Evolutionary conservation across 192 early-diverging fungal species (phyloP), one percentile per base, ranked within the genome.

Genomic region (Dissophora globulifera): DNA sequence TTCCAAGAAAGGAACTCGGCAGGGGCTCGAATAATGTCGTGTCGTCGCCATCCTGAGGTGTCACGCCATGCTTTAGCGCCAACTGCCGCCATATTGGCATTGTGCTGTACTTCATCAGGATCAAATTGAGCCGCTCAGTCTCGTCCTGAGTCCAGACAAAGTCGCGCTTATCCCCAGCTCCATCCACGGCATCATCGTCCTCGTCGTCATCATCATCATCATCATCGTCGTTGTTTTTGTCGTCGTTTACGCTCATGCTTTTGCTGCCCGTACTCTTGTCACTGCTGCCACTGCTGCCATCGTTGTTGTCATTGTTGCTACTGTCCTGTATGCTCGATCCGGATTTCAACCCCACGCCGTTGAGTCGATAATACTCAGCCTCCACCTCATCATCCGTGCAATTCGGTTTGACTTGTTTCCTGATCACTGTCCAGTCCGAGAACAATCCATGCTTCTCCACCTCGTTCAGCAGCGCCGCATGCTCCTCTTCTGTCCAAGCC

Each of bases 401-500:
- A 27, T 50, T 1, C 5, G 72, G 72, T 27, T 76, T 76, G 33
- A 76, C 72, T 13, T n/a, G 50, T 30, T 4, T 66, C 27, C 23
- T 64, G 50, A 38, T 67, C 67, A 10, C 46, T 61, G 19, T n/a
- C 30, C 72, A 76, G 1, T 45, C 72, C 20, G 63, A 66, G 30
- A 76, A 76, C 23, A 76, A 40, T 10, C 72, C 72, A 41, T 76
- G 38, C 30, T 61, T 49, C 58, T 67, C 63, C 3, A 76, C 72
- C 2, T 62, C 72, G 38, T 50, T 30, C 45, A 76, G 27, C 4
- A 76, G 53, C 4, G 46, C 56, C 25, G 30, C 32, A 35, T 76
- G 72, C 19, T 76, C 72, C 9, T 22, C 58, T 0, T 23, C 16
- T 10, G 72, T 67, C 72, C 72, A 76, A 0, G 38, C 13, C 11